Percentiles rank a stretch among this genome's conserved stretches.
Conservation (phyloP, 2,329 filamentous ascomycete genomes). For the Colletotrichum gloeosporioides region DNA sequence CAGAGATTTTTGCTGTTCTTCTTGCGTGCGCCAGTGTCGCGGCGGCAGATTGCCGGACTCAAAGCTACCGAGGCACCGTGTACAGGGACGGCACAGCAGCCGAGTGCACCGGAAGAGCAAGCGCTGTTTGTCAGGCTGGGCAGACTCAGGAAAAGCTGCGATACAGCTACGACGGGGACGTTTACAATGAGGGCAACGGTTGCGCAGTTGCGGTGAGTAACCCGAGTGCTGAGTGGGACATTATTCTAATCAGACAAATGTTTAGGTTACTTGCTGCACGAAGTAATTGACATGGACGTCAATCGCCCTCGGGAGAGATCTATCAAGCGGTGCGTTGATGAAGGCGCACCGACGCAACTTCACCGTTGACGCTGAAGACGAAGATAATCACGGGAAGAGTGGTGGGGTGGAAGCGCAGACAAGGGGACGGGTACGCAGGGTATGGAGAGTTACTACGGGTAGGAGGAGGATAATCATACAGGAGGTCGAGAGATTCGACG, state of each 20-base stretch:
- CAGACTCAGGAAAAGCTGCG: not conserved
- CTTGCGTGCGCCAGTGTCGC: not conserved
- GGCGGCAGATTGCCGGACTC: not conserved
- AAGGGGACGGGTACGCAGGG: not conserved
- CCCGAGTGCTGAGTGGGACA: not conserved
- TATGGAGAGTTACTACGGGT: fast-evolving
- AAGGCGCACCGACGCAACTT: not conserved
- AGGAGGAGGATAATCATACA: not conserved
- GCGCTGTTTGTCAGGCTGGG: not conserved
- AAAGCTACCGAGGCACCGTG: not conserved
- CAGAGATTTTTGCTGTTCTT: not conserved
- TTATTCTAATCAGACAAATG: not conserved
- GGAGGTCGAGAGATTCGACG: not conserved
- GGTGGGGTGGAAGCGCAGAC: not conserved
- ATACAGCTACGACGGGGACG: not conserved
- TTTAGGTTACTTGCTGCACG: not conserved
- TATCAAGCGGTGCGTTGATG: not conserved
- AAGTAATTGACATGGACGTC: not conserved
- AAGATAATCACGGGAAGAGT: not conserved
- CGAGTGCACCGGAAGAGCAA: not conserved
- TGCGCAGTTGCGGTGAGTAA: not conserved
- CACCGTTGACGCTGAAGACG: not conserved
- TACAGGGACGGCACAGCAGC: not conserved
- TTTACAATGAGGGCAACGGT: not conserved
- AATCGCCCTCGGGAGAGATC: not conserved